phyloP scores from a whole-genome alignment of 768 basidiomycete genomes.

The Hericium coralloides region DNA sequence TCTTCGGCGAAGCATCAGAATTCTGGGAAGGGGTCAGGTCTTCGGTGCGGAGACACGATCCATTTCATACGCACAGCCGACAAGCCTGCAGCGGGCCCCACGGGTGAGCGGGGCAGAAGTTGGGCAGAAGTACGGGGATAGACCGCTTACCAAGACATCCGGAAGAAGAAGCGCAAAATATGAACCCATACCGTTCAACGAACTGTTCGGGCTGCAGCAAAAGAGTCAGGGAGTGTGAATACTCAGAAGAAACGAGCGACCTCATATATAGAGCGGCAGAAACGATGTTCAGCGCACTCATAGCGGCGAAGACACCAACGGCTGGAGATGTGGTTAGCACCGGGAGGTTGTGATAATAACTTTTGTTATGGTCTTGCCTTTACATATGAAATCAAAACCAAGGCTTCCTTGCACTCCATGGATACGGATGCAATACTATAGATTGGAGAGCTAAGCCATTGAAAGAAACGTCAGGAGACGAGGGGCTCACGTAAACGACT shows the following conservation, averaged over 20 bases:
- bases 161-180: conserved; percentile 12
- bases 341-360: no score
- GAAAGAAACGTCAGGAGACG: background rate
- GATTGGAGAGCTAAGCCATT: background rate
- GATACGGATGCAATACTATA: conserved; percentile 8
- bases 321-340: conserved; percentile 5
- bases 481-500: background rate
- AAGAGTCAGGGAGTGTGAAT: background rate
- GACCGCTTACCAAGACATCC: conserved; percentile 6
- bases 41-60: background rate
- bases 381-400: background rate
- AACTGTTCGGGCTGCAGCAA: background rate
- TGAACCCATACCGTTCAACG: conserved; percentile 7
- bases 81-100: conserved; percentile 3
- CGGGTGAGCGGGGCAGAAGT: background rate
- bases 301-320: conserved; percentile 9
- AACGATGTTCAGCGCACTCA: conserved; percentile 9
- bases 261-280: conserved; percentile 12
- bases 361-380: no score
- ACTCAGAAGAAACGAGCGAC: background rate
- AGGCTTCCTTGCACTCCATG: conserved; percentile 5
- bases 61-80: conserved; percentile 3
- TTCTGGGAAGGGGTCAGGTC: background rate
- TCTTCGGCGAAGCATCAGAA: conserved; percentile 12
- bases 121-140: background rate